Base-by-base conservation (phyloP, 805 yeast species). In the Candida taoyuanica region DNA sequence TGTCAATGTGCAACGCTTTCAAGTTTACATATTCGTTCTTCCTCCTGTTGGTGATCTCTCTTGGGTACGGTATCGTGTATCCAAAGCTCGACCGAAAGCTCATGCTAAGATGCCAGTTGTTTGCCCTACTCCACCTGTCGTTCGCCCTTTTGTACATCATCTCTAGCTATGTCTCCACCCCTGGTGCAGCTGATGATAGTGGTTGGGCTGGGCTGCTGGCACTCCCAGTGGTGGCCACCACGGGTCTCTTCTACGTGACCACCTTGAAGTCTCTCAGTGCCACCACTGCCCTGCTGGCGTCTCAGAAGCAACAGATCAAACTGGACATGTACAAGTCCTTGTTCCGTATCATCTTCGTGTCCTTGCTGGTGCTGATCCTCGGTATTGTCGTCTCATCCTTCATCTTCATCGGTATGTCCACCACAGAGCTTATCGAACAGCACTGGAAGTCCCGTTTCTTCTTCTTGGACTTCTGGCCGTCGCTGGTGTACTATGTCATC, bases 401-500 rank as follows among this genome's bases (percentile, higher is more conserved):
- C 46, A 66, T 85, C 29, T 73, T 79, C 50, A 67, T 88, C 48
- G 81, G 85, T 31, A 82, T 84, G 74, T 75, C 87, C 18, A 68
- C 83, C 5, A 73, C 82, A 12, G 85, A 86, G 43, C 73, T 85
- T 58, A 73, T 91, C 42, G 95, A 89, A 55, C 77, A 77, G 49
- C 82, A 85, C 58, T 93, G 98, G 98, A 85, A 89, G 63, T 76
- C 86, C 31, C 77, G 94, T 55, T 89, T 86, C 68, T 87, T 93
- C 53, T 63, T 87, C 37, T 73, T 82, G 31, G 96, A 91, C 52
- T 94, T 95, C 67, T 89, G 98, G 96, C 95, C 96, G 28, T 81
- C 95, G 34, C 73, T 87, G 34, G 81, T 88, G 12, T 93, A 87
- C 64, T 86, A 85, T 56, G 63, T 81, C 33, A 89, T 89, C 27